Evolutionary conservation across 495 filamentous ascomycete species (phyloP).

Genomic region (Penicillium soppii): DNA sequence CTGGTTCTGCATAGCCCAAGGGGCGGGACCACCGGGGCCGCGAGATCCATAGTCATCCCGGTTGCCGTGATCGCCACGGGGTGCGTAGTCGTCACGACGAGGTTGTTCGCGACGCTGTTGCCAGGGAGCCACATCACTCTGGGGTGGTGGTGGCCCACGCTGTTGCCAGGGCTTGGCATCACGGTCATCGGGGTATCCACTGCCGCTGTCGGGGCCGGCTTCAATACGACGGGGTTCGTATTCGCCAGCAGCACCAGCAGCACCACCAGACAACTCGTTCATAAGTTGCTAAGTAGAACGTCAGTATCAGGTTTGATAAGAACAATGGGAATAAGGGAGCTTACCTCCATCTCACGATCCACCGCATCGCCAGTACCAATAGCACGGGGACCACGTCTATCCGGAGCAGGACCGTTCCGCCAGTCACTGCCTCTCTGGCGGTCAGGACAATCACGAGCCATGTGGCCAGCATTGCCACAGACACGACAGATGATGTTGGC

Average conservation of each 20-base stretch:
- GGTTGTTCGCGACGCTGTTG: constrained; percentile 58
- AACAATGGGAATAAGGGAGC: constrained; percentile 25
- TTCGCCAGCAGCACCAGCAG: constrained; percentile 49
- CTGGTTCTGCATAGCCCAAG: constrained; percentile 41
- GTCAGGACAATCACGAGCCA: constrained; percentile 92
- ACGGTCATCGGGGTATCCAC: constrained; percentile 50
- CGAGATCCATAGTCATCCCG: constrained; percentile 19
- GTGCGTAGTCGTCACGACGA: constrained; percentile 49
- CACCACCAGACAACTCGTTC: constrained; percentile 86
- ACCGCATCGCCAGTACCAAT: constrained; percentile 79
- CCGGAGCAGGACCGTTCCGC: constrained; percentile 65
- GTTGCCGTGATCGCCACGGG: constrained; percentile 50
- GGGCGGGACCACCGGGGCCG: constrained; percentile 39
- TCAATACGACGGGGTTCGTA: constrained; percentile 80
- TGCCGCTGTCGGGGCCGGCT: constrained; percentile 63
- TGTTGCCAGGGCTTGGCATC: constrained; percentile 89
- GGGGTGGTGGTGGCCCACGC: constrained; percentile 63
- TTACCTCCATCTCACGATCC: constrained; percentile 91
- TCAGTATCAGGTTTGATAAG: constrained; percentile 28
- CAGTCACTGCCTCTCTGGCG: constrained; percentile 85
- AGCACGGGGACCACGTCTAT: constrained; percentile 54
- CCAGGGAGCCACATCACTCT: constrained; percentile 79
- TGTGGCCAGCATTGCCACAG: constrained; percentile 92
- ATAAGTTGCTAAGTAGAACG: constrained; percentile 75
- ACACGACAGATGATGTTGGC: constrained; percentile 99